Evolutionary conservation across 805 yeast genomes (phyloP).

Genomic region (Candida alai): DNA sequence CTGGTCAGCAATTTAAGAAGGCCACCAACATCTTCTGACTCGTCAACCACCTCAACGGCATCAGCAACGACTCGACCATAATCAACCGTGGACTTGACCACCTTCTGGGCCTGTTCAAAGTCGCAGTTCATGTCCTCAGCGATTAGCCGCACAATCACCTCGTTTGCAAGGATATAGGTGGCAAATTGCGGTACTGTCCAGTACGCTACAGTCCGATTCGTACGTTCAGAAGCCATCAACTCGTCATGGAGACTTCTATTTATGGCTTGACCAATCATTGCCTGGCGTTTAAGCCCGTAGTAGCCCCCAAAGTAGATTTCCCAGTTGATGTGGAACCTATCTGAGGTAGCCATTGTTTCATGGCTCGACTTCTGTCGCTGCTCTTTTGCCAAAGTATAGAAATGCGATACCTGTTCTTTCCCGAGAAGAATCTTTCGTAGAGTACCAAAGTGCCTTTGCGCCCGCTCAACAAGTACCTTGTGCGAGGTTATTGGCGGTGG

Average conservation of each 20-base stretch:
- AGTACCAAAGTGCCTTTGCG: slow-evolving; percentile 24
- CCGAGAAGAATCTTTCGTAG: slow-evolving; percentile 45
- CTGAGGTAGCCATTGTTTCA: slow-evolving; percentile 43
- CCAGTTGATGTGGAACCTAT: slow-evolving; percentile 46
- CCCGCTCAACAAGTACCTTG: slow-evolving; percentile 23
- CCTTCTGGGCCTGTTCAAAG: slow-evolving; percentile 43
- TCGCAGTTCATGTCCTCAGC: slow-evolving; percentile 38
- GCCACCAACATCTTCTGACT: slow-evolving; percentile 14
- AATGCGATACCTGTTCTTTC: slow-evolving; percentile 37
- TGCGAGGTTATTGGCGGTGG: slow-evolving; percentile 28
- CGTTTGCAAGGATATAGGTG: slow-evolving; percentile 61
- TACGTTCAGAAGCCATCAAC: slow-evolving; percentile 22
- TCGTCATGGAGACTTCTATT: slow-evolving; percentile 24
- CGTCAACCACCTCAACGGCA: slow-evolving; percentile 25
- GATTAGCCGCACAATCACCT: slow-evolving; percentile 49
- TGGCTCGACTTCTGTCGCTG: slow-evolving; percentile 36
- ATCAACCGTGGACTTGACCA: slow-evolving; percentile 45
- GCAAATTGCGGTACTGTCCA: slow-evolving; percentile 59
- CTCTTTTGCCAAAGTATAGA: slow-evolving; percentile 47
- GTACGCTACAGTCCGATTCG: slow-evolving; percentile 48
- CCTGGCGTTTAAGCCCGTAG: slow-evolving; percentile 57
- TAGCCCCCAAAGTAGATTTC: slow-evolving; percentile 52
- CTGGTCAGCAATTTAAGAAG: too few species aligned
- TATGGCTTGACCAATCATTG: slow-evolving; percentile 44
- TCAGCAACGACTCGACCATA: slow-evolving; percentile 42